phyloP scores from a whole-genome alignment of 306 rosid genomes.

The Arachis stenosperma region DNA sequence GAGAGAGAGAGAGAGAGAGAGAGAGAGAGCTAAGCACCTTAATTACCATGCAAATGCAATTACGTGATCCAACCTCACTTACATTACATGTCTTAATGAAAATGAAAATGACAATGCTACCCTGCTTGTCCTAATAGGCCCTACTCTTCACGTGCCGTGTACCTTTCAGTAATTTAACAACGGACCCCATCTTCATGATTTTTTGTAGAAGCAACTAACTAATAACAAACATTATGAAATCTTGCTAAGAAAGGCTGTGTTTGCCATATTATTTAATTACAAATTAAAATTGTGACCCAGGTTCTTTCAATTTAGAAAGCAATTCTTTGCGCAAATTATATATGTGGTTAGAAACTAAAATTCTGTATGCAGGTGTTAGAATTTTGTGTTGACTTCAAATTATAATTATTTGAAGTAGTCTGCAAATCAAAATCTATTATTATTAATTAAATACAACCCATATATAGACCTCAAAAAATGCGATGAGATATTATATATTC shows the following conservation, averaged over 20 bases:
- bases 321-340: background rate
- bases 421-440: no score
- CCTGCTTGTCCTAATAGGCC: slow-evolving; percentile 39
- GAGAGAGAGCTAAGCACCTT: no score
- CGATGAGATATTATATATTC: background rate
- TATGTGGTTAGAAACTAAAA: no score
- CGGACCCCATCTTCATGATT: slow-evolving; percentile 25
- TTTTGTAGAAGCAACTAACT: slow-evolving; percentile 30
- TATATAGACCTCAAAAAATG: no score
- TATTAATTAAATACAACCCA: background rate
- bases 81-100: slow-evolving; percentile 27
- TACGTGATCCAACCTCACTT: slow-evolving; percentile 27
- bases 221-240: slow-evolving; percentile 9
- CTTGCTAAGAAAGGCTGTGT: background rate
- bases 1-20: no score
- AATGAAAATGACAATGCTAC: slow-evolving; percentile 44
- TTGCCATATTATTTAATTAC: background rate
- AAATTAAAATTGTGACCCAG: background rate
- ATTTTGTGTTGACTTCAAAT: no score
- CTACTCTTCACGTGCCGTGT: slow-evolving; percentile 50
- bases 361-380: no score
- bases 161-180: slow-evolving; percentile 23
- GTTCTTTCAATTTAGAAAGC: background rate
- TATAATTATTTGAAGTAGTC: no score
- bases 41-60: slow-evolving; percentile 16